Evolutionary conservation across 192 early-diverging fungal genomes (phyloP).

Genomic region (Fimicolochytrium jonesii): DNA sequence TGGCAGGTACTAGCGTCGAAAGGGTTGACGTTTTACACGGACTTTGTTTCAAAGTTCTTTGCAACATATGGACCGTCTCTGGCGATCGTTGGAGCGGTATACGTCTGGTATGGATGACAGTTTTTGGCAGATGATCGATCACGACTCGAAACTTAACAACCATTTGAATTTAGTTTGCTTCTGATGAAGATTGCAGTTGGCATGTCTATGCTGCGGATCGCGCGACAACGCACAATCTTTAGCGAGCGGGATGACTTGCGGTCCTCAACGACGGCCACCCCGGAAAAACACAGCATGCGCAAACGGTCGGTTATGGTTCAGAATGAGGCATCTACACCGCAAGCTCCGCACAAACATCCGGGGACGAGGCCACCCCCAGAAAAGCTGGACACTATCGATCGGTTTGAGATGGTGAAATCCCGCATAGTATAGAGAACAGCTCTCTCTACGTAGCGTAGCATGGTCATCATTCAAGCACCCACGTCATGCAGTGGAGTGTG

Average conservation of each 20-base stretch:
- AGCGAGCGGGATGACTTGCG: neutral
- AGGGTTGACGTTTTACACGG: no score
- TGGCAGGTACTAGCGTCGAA: neutral
- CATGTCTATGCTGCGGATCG: slow-evolving; percentile 68
- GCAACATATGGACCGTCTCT: no score
- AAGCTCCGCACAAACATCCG: neutral
- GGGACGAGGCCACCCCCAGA: slow-evolving; percentile 13
- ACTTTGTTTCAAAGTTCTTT: no score
- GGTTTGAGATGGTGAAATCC: slow-evolving; percentile 87
- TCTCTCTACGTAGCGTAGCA: no score
- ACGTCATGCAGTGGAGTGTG: no score
- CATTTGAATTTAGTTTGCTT: slow-evolving; percentile 49
- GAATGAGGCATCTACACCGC: neutral
- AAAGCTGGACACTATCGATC: slow-evolving; percentile 81
- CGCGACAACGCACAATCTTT: slow-evolving; percentile 31
- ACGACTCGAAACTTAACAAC: no score
- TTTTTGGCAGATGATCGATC: no score
- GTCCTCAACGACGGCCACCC: neutral
- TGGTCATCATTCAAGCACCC: no score
- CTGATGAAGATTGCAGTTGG: slow-evolving; percentile 74
- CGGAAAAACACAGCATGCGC: neutral
- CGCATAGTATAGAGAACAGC: slow-evolving; percentile 66
- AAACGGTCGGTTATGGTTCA: neutral
- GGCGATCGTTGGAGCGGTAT: no score
- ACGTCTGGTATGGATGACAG: no score